These are phyloP conservation scores for Lactifluus rugatus DNA, from an alignment of 768 basidiomycete species.

Conservation along the genomic window DNA sequence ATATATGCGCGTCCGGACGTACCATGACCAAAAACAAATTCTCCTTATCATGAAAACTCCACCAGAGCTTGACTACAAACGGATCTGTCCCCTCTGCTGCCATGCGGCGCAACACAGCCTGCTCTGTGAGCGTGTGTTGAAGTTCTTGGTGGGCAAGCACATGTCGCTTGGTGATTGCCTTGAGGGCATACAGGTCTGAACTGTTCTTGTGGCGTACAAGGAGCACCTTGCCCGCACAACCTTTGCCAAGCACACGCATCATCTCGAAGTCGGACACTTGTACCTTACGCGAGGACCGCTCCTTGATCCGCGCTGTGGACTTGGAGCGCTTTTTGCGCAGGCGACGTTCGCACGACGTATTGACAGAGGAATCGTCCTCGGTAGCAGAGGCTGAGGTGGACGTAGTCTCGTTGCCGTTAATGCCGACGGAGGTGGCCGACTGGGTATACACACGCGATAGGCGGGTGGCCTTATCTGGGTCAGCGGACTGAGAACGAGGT, in stretches of 20 bases:
- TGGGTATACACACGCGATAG: slow-evolving; percentile 51
- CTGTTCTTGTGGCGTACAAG: slow-evolving; percentile 76
- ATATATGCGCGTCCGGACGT: slow-evolving; percentile 21
- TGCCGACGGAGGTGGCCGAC: slow-evolving; percentile 28
- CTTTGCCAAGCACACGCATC: slow-evolving; percentile 93
- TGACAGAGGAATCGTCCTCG: slow-evolving; percentile 66
- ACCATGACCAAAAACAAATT: slow-evolving; percentile 96
- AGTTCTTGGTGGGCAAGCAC: slow-evolving; percentile 95
- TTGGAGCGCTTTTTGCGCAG: slow-evolving; percentile 46
- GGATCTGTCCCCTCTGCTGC: slow-evolving; percentile 81
- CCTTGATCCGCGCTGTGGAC: slow-evolving; percentile 43
- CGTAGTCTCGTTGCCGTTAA: slow-evolving; percentile 26
- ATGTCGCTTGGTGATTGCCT: slow-evolving; percentile 96
- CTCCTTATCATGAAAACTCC: slow-evolving; percentile 97
- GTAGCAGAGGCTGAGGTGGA: slow-evolving; percentile 42
- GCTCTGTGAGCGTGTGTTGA: slow-evolving; percentile 92
- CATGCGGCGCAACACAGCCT: slow-evolving; percentile 91
- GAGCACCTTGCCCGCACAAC: slow-evolving; percentile 94
- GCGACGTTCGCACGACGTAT: slow-evolving; percentile 36
- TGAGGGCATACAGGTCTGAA: slow-evolving; percentile 76
- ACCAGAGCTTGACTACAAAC: slow-evolving; percentile 93
- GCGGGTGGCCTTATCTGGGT: slow-evolving; percentile 54
- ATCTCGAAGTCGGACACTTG: slow-evolving; percentile 91
- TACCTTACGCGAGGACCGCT: slow-evolving; percentile 56
- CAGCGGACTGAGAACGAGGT: slow-evolving; percentile 73